Percentiles rank a stretch among this genome's conserved stretches.
phyloP scores from a whole-genome alignment of 192 early-diverging fungal species.

The Umbelopsis isabellina region DNA sequence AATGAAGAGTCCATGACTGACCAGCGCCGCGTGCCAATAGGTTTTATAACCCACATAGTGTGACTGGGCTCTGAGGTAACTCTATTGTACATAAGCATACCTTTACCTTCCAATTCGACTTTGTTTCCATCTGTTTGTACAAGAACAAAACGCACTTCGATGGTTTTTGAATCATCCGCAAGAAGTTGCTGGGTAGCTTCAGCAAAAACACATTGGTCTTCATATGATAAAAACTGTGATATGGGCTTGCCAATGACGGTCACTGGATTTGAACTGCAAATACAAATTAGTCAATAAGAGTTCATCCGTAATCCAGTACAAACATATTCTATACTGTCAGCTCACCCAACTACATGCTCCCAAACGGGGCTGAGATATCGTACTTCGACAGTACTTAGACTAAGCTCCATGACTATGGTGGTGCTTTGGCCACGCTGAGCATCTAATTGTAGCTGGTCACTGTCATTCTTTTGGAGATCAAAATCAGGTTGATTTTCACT shows the following conservation, averaged over 20 bases:
- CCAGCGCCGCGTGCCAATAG: constrained; percentile 41
- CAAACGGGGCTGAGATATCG: constrained; percentile 73
- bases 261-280: constrained; percentile 49
- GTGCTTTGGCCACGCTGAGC: constrained; percentile 69
- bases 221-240: constrained; percentile 56
- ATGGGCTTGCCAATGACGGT: constrained; percentile 48
- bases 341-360: constrained; percentile 70
- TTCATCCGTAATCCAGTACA: neutral
- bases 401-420: constrained; percentile 81
- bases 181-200: constrained; percentile 59
- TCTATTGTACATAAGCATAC: constrained; percentile 80
- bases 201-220: constrained; percentile 65
- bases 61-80: constrained; percentile 63
- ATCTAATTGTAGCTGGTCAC: constrained; percentile 57
- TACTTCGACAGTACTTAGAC: constrained; percentile 53
- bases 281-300: constrained; percentile 18
- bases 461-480: constrained; percentile 34
- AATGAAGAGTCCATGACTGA: constrained; percentile 27
- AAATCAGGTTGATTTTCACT: constrained; percentile 3
- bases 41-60: constrained; percentile 80
- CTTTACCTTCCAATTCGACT: constrained; percentile 82
- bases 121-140: constrained; percentile 28
- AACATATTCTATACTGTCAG: constrained; percentile 25
- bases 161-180: constrained; percentile 58
- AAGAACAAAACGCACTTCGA: constrained; percentile 68